These are phyloP conservation scores for Fennellomyces sp. DNA, from an alignment of 371 early-diverging fungal genomes.

Conservation along the genomic window DNA sequence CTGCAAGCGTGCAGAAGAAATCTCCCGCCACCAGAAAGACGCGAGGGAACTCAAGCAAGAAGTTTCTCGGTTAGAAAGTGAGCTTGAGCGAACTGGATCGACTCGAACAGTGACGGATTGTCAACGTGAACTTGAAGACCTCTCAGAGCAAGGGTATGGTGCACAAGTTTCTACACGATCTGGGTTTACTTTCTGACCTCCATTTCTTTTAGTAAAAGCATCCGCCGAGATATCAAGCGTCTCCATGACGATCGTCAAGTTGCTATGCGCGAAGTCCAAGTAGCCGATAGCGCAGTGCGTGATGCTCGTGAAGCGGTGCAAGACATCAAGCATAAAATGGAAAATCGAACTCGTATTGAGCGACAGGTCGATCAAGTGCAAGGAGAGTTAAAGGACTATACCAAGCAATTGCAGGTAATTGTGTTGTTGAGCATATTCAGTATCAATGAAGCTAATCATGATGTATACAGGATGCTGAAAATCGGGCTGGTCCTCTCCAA, in stretches of 20 bases:
- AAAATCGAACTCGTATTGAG: conserved; percentile 34
- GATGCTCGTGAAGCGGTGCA: conserved; percentile 44
- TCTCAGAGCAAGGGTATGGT: conserved; percentile 53
- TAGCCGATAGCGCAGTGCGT: conserved; percentile 50
- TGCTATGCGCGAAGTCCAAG: conserved; percentile 44
- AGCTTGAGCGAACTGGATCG: conserved; percentile 63
- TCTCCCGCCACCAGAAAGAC: conserved; percentile 41
- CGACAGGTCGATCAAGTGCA: conserved; percentile 25
- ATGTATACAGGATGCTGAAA: conserved; percentile 18
- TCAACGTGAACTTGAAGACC: conserved; percentile 60
- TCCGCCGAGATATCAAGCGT: conserved; percentile 58
- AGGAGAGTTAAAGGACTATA: conserved; percentile 23
- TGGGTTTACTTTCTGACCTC: not conserved
- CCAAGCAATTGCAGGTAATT: conserved; percentile 3
- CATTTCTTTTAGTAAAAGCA: conserved; percentile 19
- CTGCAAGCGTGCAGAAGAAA: conserved; percentile 36
- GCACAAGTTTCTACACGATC: no score
- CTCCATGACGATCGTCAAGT: conserved; percentile 47
- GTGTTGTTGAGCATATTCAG: not conserved
- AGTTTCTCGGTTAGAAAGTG: conserved; percentile 54
- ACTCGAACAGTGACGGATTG: conserved; percentile 69
- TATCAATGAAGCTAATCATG: not conserved
- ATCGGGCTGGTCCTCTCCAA: conserved; percentile 23
- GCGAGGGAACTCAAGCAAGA: conserved; percentile 35
- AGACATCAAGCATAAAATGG: conserved; percentile 26